Evolutionary conservation across 1,139 yeast genomes (phyloP).

Genomic region (Suhomyces bolitotheri): DNA sequence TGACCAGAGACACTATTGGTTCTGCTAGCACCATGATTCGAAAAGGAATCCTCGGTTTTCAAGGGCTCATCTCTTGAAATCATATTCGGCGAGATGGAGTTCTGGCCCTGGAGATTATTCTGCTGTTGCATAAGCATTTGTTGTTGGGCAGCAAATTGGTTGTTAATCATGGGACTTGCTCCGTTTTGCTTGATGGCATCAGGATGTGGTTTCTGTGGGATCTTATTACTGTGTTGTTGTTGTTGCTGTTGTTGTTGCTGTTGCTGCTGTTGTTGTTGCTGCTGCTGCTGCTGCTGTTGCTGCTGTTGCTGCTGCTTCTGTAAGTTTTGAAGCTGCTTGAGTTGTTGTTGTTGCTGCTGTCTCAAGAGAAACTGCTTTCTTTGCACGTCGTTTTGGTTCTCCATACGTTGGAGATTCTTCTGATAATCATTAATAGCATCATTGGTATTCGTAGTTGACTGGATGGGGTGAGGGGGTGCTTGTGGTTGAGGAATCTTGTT

Average conservation of each 20-base stretch:
- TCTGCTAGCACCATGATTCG: constrained; percentile 5
- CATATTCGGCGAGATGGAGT: constrained; percentile 9
- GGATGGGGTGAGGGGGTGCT: not conserved
- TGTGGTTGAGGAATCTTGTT: constrained; percentile 1
- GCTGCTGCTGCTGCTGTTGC: constrained; percentile 6
- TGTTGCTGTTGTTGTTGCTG: constrained; percentile 4
- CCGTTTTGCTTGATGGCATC: not conserved
- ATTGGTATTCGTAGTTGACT: not conserved
- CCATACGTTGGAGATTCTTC: constrained; percentile 27
- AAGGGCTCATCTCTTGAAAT: constrained; percentile 3
- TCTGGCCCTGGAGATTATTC: not conserved
- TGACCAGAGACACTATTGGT: constrained; percentile 3
- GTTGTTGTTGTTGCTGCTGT: constrained; percentile 12
- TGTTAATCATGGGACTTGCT: not conserved
- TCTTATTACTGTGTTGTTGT: constrained; percentile 2
- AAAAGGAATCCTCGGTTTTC: not conserved
- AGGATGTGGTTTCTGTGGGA: not conserved
- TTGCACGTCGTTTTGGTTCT: constrained; percentile 29
- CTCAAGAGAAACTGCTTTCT: constrained; percentile 27
- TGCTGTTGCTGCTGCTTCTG: constrained; percentile 5
- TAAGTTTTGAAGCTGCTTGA: constrained; percentile 1
- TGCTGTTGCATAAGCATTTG: not conserved
- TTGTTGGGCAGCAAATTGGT: constrained; percentile 1
- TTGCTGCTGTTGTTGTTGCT: constrained; percentile 3
- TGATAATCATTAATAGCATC: constrained; percentile 29